Percentiles rank a stretch among this genome's conserved stretches.
These are phyloP conservation scores for Coniferiporia weirii DNA, from an alignment of 1,284 basidiomycete species.

Conservation along the genomic window DNA sequence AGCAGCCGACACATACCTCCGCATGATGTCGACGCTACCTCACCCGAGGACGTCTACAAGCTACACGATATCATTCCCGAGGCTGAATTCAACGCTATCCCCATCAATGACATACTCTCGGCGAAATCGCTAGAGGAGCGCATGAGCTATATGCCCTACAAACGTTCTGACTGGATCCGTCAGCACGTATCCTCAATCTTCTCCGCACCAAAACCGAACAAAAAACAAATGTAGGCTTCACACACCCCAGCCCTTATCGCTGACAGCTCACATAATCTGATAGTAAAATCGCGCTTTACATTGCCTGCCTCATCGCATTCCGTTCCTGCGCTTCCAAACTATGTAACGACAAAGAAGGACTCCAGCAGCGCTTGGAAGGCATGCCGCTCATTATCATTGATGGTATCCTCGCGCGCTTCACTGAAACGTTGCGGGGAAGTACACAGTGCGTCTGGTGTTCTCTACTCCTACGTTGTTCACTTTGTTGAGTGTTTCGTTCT, in stretches of 20 bases:
- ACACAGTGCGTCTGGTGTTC: slow-evolving; percentile 43
- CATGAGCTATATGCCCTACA: slow-evolving; percentile 52
- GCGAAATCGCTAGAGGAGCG: slow-evolving; percentile 47
- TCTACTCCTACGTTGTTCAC: neutral
- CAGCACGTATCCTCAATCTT: slow-evolving; percentile 46
- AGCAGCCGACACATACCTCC: slow-evolving; percentile 68
- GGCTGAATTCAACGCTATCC: slow-evolving; percentile 66
- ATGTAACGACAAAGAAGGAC: slow-evolving; percentile 40
- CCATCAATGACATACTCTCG: slow-evolving; percentile 47
- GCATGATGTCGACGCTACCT: slow-evolving; percentile 58
- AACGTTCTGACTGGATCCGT: slow-evolving; percentile 64
- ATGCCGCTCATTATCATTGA: slow-evolving; percentile 68
- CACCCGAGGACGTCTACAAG: slow-evolving; percentile 71
- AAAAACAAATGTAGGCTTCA: slow-evolving; percentile 47
- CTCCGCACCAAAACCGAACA: slow-evolving; percentile 44
- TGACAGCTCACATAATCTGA: slow-evolving; percentile 1
- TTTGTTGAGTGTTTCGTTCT: slow-evolving; percentile 3
- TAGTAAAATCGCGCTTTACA: slow-evolving; percentile 76
- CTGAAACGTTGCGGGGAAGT: slow-evolving; percentile 63
- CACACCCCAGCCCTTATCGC: neutral
- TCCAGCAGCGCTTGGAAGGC: slow-evolving; percentile 50
- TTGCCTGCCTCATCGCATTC: slow-evolving; percentile 73
- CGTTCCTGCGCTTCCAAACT: slow-evolving; percentile 41
- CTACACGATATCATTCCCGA: slow-evolving; percentile 73
- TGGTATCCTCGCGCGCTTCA: slow-evolving; percentile 73